Base-by-base conservation (phyloP, 2,329 filamentous ascomycete species). In the Fusarium penzigii region DNA sequence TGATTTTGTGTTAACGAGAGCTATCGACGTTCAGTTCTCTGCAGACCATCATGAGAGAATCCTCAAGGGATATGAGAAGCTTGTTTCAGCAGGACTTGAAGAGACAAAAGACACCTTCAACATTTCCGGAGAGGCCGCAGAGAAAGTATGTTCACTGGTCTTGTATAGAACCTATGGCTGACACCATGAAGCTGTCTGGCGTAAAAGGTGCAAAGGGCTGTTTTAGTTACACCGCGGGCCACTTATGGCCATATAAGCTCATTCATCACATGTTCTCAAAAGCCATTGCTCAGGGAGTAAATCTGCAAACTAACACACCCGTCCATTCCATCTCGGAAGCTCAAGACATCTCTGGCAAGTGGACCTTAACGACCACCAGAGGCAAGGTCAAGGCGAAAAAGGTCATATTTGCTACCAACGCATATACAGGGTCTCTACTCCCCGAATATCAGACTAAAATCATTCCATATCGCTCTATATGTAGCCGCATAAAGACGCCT, bases 1-100 rank as follows among this genome's bases (percentile, higher is more conserved):
- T 52, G 75, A 78, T 32, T 74, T 78, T 14, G 65, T 74, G 12
- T 39, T 77, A 3, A 75, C 72, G 1, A 60, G 74, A 5, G 68
- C 70, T 8, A 62, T 69, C 5, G 74, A 78, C 53, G 70, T 75
- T 1, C 67, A 69, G n/a, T 50, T 76, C 8, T 63, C 57, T 1
- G 20, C 39, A n/a, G 46, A 58, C 3, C 54, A 65, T 3, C 57
- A 65, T 8, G 29, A 54, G 1, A 40, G 52, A 1, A 61, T 72
- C 36, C 65, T 65, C 44, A 59, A 61, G 0, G 61, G 63, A 1
- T 69, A 70, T 16, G 64, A 72, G 1, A 46, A 65, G 34, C 62
- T 76, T 36, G 56, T 69, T 1, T 51, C 57, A n/a, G 64, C 46
- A 1, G 59, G 55, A 1, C 44, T 52, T 0, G 10, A 32, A 3